A percentile compares a stretch with the other conserved stretches of the same genome.
phyloP scores from a whole-genome alignment of 352 stramenopile genomes.

The Pythium myriotylum region DNA sequence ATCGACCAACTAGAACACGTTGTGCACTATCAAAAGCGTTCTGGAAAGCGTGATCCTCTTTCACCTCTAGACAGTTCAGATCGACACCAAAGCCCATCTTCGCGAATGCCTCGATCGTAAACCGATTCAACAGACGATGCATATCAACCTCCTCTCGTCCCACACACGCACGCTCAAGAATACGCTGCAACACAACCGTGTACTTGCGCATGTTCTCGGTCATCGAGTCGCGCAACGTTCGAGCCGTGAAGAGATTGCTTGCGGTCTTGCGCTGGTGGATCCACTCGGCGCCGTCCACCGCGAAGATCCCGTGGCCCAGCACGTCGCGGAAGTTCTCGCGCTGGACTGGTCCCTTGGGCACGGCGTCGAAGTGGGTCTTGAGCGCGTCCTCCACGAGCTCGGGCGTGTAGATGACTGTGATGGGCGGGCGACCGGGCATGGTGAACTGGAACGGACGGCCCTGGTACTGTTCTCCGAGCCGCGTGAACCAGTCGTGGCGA shows the following conservation, averaged over 20 bases:
- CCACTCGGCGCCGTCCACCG: constrained; percentile 50
- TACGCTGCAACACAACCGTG: constrained; percentile 16
- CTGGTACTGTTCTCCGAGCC: constrained; percentile 5
- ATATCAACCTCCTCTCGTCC: constrained; percentile 32
- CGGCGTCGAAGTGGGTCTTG: constrained; percentile 19
- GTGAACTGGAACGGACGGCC: constrained; percentile 1
- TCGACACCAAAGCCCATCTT: constrained; percentile 61
- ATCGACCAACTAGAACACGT: constrained; percentile 28
- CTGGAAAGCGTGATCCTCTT: constrained; percentile 55
- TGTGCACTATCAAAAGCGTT: constrained; percentile 43
- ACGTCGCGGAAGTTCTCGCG: constrained; percentile 37
- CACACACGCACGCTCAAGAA: constrained; percentile 1
- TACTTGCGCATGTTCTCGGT: constrained; percentile 30
- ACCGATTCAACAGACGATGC: constrained; percentile 41
- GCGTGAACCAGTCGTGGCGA: constrained; percentile 18
- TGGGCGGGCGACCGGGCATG: constrained; percentile 1
- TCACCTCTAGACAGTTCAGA: constrained; percentile 43
- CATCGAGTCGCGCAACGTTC: constrained; percentile 33
- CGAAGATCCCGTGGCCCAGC: constrained; percentile 59
- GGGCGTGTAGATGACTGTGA: constrained; percentile 24
- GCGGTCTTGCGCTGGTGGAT: constrained; percentile 49
- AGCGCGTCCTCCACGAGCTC: constrained; percentile 39
- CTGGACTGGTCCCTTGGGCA: constrained; percentile 26
- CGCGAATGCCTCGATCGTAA: constrained; percentile 51
- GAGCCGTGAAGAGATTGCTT: constrained; percentile 51